Conservation (phyloP, 768 basidiomycete genomes). For the Amanita subjunquillea region DNA sequence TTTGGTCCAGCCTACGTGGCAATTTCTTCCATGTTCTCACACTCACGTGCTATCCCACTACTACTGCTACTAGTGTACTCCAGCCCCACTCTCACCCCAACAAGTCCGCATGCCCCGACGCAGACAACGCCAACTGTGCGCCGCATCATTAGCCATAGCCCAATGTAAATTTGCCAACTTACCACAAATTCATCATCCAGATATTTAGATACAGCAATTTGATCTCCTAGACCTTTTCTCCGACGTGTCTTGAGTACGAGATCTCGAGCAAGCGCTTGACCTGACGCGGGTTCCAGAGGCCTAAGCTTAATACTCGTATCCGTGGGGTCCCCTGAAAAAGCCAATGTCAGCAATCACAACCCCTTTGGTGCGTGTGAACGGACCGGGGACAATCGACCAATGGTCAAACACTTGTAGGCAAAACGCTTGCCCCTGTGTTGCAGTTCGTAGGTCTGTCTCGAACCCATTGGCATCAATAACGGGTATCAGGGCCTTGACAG, state of each 20-base stretch:
- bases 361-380: slow-evolving; percentile 16
- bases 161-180: slow-evolving; percentile 20
- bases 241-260: slow-evolving; percentile 93
- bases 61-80: background rate
- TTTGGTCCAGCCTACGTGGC: slow-evolving; percentile 30
- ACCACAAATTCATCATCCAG: slow-evolving; percentile 95
- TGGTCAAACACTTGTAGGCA: slow-evolving; percentile 97
- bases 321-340: slow-evolving; percentile 77
- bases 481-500: slow-evolving; percentile 95
- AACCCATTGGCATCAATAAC: slow-evolving; percentile 99
- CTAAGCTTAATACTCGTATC: slow-evolving; percentile 95
- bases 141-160: slow-evolving; percentile 5
- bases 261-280: slow-evolving; percentile 90
- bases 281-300: slow-evolving; percentile 94
- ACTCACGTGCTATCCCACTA: slow-evolving; percentile 24
- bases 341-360: background rate
- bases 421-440: slow-evolving; percentile 99
- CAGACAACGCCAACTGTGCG: slow-evolving; percentile 77
- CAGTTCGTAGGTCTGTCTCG: slow-evolving; percentile 94
- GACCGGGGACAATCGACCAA: slow-evolving; percentile 97
- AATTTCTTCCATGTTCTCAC: slow-evolving; percentile 23
- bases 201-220: slow-evolving; percentile 96
- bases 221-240: slow-evolving; percentile 93
- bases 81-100: slow-evolving; percentile 36
- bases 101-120: slow-evolving; percentile 92